Base-by-base conservation (phyloP, 768 basidiomycete genomes). In the Jaapia argillacea region DNA sequence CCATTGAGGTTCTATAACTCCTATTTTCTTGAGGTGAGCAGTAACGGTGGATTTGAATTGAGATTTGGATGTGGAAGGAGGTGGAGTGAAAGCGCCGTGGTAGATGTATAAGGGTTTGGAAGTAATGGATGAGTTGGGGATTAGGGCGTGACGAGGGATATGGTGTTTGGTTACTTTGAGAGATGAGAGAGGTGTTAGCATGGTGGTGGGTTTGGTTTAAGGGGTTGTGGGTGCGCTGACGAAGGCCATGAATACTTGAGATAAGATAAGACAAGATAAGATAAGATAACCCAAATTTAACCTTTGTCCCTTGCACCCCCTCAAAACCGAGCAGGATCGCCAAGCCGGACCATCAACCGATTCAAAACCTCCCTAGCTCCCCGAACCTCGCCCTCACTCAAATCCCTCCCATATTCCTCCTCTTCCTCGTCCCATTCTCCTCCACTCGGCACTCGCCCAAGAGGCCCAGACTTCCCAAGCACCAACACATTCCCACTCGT, bases 1-100 rank as follows among this genome's bases (percentile, higher is more conserved):
- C 67, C 69, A 69, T 43, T 62, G 57, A 3, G 68, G 68, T 26
- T 46, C 45, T n/a, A 61, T 59, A 13, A 63, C 61, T 6, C 60
- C 65, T 22, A 62, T 50, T 23, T 45, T 52, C 13, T 36, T 35
- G 25, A 71, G 48, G 48, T 69, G 63, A 14, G 54, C 46, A 40
- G 68, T 65, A 44, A 70, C 58, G 22, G 50, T 43, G 14, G 47
- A 31, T 2, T 57, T 38, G 6, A 54, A 47, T 16, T 48, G 43
- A 22, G 50, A 45, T n/a, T n/a, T 43, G 14, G 47, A 31, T 2
- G 57, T 38, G 6, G 55, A 47, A 16, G 48, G 43, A 22, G 50
- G 45, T 7, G 51, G 46, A 22, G 46, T 43, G 27, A 65, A 67
- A 43, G 52, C 59, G 39, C 44, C 43, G 24, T 59, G 60, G 51